Evolutionary conservation across 2,329 filamentous ascomycete genomes (phyloP), one percentile per base, ranked within the genome.

Genomic region (Calonectria honghensis): DNA sequence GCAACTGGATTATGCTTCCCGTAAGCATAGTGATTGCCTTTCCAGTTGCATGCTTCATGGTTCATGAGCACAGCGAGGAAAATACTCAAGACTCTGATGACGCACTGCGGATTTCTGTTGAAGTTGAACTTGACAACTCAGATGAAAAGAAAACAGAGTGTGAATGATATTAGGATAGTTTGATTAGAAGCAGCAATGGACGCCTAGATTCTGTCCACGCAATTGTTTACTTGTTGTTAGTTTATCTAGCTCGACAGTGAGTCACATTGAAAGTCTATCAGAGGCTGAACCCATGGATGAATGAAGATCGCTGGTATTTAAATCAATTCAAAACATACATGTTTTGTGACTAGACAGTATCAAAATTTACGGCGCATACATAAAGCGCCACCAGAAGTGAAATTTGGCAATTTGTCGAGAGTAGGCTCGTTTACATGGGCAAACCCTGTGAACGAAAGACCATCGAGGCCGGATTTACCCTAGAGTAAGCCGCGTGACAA

Each of bases 31-130:
- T 68, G 6, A 16, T 41, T 68, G 50, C 65, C 1, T 39, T 59
- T 10, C 65, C 65, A 7, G 65, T 68, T 1, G 65, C 50, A 24
- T 68, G 32, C 18, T 68, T 68, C 18, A 68, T 57, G 65, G 65
- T 68, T n/a, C 50, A 68, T 32, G 65, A 68, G 35, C 32, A 68
- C 27, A 57, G 50, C n/a, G 35, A 54, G 11, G 64, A n/a, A 1
- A 32, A 54, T 3, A 16, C 27, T 13, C 37, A 64, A 20, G 57
- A 54, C 6, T 11, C 5, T 20, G 29, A 6, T 4, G 51, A 31
- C 20, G 27, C 6, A 31, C 29, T 31, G 20, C 27, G 18, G 27
- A 14, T 32, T 29, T 32, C 51, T 10, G 51, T 5, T 16, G 27
- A 31, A 1, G 6, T 20, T 54, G 51, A 7, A 1, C 20, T 13